These are phyloP conservation scores for Umbelopsis vinacea DNA, from an alignment of 192 early-diverging fungal species.

Conservation along the genomic window DNA sequence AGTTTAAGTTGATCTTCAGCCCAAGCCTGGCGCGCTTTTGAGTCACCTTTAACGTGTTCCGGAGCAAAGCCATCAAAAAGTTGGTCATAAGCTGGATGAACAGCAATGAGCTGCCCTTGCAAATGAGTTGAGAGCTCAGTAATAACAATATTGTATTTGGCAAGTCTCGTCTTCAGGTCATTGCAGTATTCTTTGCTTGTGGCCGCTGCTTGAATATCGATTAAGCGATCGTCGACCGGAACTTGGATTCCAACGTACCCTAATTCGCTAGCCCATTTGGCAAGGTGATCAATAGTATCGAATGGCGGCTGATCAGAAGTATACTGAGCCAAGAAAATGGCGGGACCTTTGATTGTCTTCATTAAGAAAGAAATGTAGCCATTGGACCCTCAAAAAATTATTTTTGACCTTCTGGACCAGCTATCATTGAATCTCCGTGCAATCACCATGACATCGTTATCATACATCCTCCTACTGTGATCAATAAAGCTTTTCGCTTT, in stretches of 20 bases:
- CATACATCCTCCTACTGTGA: too few relatives aligned
- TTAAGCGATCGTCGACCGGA: background rate
- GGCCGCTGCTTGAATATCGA: constrained; percentile 6
- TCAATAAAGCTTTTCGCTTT: too few relatives aligned
- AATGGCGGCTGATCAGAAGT: background rate
- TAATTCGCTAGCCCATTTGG: constrained; percentile 7
- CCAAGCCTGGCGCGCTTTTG: background rate
- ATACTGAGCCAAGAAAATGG: constrained; percentile 13
- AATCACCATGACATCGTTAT: background rate
- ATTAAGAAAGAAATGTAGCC: background rate
- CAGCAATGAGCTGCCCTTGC: constrained; percentile 10
- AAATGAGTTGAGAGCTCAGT: constrained; percentile 15
- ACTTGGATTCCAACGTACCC: constrained; percentile 8
- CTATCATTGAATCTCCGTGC: background rate
- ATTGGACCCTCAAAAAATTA: background rate
- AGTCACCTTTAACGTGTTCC: background rate
- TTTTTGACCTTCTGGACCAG: background rate
- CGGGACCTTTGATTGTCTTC: constrained; percentile 13
- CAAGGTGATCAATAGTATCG: background rate
- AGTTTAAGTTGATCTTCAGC: background rate
- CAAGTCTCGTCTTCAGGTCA: background rate
- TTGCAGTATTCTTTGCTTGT: background rate
- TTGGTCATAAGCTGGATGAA: constrained; percentile 1
- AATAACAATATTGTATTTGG: background rate
- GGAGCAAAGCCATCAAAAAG: constrained; percentile 9